Base-by-base conservation (phyloP, 805 yeast species). In the Wickerhamomyces queroliae region DNA sequence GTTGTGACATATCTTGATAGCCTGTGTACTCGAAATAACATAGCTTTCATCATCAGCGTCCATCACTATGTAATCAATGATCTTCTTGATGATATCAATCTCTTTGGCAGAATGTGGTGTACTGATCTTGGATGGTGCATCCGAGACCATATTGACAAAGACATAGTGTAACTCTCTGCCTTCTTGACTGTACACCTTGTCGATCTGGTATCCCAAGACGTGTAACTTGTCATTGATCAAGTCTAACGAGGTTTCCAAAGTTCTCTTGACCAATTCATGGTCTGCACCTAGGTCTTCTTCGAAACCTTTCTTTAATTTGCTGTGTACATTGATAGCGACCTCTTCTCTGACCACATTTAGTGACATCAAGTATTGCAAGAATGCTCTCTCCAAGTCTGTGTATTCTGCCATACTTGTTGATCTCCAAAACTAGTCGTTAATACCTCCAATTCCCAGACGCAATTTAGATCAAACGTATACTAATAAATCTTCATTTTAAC, bases 201-300 rank as follows among this genome's bases (percentile, higher is more conserved):
- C 66, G 23, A 72, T 56, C 35, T 62, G 63, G 49, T 65, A 70
- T 5, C 71, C 70, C 20, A 63, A 53, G 7, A 45, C 50, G 5
- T 49, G 50, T 3, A 53, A 31, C 19, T 40, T 47, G 2, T n/a
- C 26, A 34, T 55, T 43, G 31, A 66, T 63, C 5, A 52, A 43
- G 3, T 49, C 50, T 2, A 55, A 35, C 12, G 63, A 46, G 13
- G 52, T 51, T 2, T 49, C 49, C 16, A 48, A 16, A 2, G 35
- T 30, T 24, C 55, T 44, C 5, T 21, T 23, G 9, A 21, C 26
- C 7, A 45, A 15, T 13, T 7, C 20, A n/a, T 21, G 35, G 12
- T 39, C 48, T 19, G 40, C 45, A 3, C 27, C 20, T 9, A 29
- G 29, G 7, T 15, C 21, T 24, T 23, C 21, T 30, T 18, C 32